Evolutionary conservation across 2,329 filamentous ascomycete species (phyloP), one percentile per base, ranked within the genome.

Genomic region (Aureobasidium subglaciale): DNA sequence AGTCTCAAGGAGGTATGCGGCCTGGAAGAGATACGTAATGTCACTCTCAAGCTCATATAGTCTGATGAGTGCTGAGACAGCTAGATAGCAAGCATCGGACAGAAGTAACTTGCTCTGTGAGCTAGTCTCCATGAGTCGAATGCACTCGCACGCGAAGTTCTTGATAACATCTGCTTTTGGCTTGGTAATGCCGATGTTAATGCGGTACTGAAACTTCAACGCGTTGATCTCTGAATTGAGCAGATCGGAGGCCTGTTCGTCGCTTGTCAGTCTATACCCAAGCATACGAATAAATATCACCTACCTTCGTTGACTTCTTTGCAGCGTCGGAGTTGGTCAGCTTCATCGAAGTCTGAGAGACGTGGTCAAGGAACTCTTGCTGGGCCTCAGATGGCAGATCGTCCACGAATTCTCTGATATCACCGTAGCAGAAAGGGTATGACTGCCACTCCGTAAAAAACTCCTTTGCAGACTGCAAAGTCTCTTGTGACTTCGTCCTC

Each of bases 21-120:
- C 60, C 37, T 65, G 65, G 11, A 70, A 60, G 8, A 70, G 61
- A 25, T 64, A 59, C 5, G 46, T 43, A 5, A 56, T 45, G 20
- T 63, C 48, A 37, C 46, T 18, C 22, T 58, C 58, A 15, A 59
- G 56, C 13, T 62, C 58, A 52, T 59, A 67, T 13, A 64, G 30
- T 37, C 62, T 61, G 32, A 68, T 63, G 1, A 69, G 59, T 4
- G 64, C 63, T 25, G 67, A 67, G 30, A 70, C 61, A 13, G 65
- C 63, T 18, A 69, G 59, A 57, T 68, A 70, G 61, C 62, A 66
- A 18, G 61, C 59, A 52, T 68, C 63, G 24, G 62, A 65, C 6
- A 63, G n/a, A 55, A 58, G 50, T 58, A 59, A 59, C 25, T 61
- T 60, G 7, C 58, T 59, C 18, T 58, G 56, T 4, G 58, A 46